These are phyloP conservation scores for Mikania micrantha DNA, from an alignment of 129 eudicot species.

Conservation along the genomic window DNA sequence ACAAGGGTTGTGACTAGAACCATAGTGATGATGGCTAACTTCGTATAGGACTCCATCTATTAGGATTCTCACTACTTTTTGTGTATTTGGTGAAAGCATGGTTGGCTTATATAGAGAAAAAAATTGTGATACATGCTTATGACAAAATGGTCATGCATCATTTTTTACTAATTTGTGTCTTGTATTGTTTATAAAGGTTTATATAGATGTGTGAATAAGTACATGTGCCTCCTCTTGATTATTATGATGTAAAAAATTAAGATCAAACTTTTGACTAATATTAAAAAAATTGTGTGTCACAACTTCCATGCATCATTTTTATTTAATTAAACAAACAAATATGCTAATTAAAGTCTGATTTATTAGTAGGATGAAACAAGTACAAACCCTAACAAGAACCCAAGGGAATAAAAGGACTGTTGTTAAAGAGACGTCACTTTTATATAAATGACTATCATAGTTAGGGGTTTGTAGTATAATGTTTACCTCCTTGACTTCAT, in stretches of 20 bases:
- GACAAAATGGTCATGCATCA: constrained; percentile 23
- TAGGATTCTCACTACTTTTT: neutral
- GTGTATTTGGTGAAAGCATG: neutral
- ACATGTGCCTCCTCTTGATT: neutral
- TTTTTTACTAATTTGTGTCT: neutral
- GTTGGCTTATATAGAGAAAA: constrained; percentile 17
- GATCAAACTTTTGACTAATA: too few species aligned
- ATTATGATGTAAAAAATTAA: neutral
- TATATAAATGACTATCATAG: too few species aligned
- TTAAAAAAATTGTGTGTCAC: too few species aligned
- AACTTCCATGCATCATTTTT: too few species aligned
- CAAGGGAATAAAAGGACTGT: too few species aligned
- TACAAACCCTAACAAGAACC: too few species aligned
- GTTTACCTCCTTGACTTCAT: too few species aligned
- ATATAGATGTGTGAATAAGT: neutral
- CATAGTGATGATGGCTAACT: constrained; percentile 19
- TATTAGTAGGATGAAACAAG: too few species aligned
- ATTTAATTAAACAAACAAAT: too few species aligned
- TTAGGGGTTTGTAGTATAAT: too few species aligned
- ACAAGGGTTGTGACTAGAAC: constrained; percentile 21
- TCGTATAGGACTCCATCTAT: constrained; percentile 31
- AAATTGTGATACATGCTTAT: neutral
- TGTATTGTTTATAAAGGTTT: neutral
- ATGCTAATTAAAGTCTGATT: too few species aligned
- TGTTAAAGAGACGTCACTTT: too few species aligned